Evolutionary conservation across 2,329 filamentous ascomycete species (phyloP), one percentile per base, ranked within the genome.

Genomic region (Thielaviopsis ethacetica): DNA sequence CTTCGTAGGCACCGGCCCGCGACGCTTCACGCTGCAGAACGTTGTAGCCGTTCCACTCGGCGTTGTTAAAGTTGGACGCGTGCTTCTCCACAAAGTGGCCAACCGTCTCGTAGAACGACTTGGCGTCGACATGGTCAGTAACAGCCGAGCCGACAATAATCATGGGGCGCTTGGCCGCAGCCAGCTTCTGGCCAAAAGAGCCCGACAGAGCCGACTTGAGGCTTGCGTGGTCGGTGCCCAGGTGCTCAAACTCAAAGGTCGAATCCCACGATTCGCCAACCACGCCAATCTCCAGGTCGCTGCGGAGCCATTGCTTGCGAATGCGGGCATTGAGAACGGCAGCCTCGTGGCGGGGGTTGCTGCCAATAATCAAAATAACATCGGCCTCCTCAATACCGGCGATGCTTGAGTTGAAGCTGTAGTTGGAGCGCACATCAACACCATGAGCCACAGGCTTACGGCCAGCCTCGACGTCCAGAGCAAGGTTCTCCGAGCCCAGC

Each of bases 11-110:
- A 69, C 90, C 93, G 44, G 86, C 86, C 65, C 91, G 85, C 62
- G 93, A 96, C 61, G 93, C 93, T 63, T 89, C 86, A 64, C 91
- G 84, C 74, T 98, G 93, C 57, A 98, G 84, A 62, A 98, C 84
- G 71, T 96, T 98, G 80, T 91, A 98, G 62, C 91, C 93, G 71
- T 95, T 93, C 90, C 94, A 97, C 71, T 95, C 90, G 19, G 83
- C 76, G 5, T 88, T 95, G 68, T 81, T 76, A 78, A 98, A 96
- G 76, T 85, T 95, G 65, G 81, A 77, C 63, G 89, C 84, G 72
- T 96, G 85, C 82, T 95, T 96, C 68, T 96, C 91, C 47, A 95
- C 86, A 68, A 97, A 98, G 63, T 79, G 72, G 65, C 91, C 91
- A 60, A 98, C 82, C 51, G 85, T 84, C 78, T 97, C 91, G 70